Evolutionary conservation across 208 protist species (phyloP), one percentile per base, ranked within the genome.

Genomic region (Trypanosoma conorhini): DNA sequence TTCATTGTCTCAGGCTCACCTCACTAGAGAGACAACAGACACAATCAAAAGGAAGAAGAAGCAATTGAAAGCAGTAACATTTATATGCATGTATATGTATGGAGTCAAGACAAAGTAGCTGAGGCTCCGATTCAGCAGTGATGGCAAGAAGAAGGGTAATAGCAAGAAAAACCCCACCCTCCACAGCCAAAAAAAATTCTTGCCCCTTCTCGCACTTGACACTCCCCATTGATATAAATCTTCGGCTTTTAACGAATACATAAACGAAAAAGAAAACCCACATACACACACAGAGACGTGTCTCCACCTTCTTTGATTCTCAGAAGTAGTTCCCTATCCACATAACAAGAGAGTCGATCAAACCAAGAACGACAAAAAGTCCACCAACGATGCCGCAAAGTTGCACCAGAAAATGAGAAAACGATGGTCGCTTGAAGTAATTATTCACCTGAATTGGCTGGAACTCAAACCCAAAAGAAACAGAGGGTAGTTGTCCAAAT

Each of bases 301-400:
- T 13, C 35, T 30, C 52, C 24, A 40, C 21, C 19, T 22, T 52
- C 30, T 50, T 24, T 9, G 15, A 56, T 9, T 28, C 26, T 72
- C 40, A 62, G 48, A 54, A 22, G 15, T 30, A 62, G 54, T 33
- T 30, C n/a, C 64, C 60, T 35, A 82, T 38, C 48, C 69, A 62
- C 26, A 70, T 56, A 26, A 92, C 83, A 58, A 73, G 26, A 54
- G 77, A 58, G 58, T 97, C 93, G 0, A 96, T 59, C 19, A 95
- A 55, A 9, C 88, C 87, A 35, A 91, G 51, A 33, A 96, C 76
- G 15, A 93, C 87, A 81, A 97, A 97, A 7, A 95, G 57, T 12
- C 91, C 93, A 42, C 93, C 93, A 51, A 95, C 79, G 33, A 97
- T 96, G 19, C 86, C 86, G 63, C 93, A 97, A 0, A 97, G 66